Base-by-base conservation (phyloP, 2,329 filamentous ascomycete genomes). In the Cryphonectria parasitica region DNA sequence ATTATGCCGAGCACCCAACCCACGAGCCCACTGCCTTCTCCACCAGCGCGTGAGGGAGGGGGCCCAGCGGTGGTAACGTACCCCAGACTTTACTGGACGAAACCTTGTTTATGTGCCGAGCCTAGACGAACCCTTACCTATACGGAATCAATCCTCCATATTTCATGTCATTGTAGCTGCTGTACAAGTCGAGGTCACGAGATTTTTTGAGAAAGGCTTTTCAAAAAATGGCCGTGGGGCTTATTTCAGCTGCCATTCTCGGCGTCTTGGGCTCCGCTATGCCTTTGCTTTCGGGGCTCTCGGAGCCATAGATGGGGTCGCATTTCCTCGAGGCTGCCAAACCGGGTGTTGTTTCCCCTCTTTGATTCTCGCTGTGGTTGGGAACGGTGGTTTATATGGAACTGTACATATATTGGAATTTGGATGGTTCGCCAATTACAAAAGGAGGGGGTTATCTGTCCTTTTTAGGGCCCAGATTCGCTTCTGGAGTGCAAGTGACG, bases 241-340 rank as follows among this genome's bases (percentile, higher is more conserved):
- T 58, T 7, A 17, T 19, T 34, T 19, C 28, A 63, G 49, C 58
- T 62, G 41, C 64, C 62, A 28, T 4, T 43, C 68, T 68, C 69
- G 65, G 69, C 62, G 45, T 28, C 45, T 64, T 64, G 41, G 56
- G 60, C 65, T 70, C 69, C 69, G 65, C 69, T 68, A 41, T 43
- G 54, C 65, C 64, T 60, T 52, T 66, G 65, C 65, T 28, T 68
- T 70, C 69, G 65, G 67, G 63, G 68, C 62, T 66, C 10, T 69
- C 64, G 70, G 64, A 66, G 70, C 67, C 60, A 58, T 6, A 17
- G 17, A 58, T 2, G 25, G 25, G 63, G 63, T 54, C 43, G 39
- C 11, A 61, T 61, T n/a, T 39, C 19, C 25, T 39, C 34, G 58
- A 34, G 58, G n/a, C 43, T 39, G 15, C 56, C 22, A 8, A 61